A percentile compares a stretch with the other conserved stretches of the same genome.
Evolutionary conservation across 192 early-diverging fungal species (phyloP).

Genomic region (Coemansia sp.): DNA sequence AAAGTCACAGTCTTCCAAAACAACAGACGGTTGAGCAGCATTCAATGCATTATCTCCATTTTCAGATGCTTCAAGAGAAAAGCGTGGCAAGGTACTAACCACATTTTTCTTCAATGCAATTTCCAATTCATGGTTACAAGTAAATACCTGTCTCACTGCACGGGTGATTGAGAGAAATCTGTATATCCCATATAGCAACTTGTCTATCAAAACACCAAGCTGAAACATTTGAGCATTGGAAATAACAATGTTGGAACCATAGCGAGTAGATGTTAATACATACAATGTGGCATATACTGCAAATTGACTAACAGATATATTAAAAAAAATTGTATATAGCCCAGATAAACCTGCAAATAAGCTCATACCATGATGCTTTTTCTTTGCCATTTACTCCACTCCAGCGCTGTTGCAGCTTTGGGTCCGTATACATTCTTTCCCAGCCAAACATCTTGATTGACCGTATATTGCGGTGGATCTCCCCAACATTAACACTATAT

Average conservation of each 20-base stretch:
- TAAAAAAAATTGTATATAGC: not conserved
- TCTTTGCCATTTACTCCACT: not conserved
- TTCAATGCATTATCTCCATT: not conserved
- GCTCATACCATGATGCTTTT: slow-evolving; percentile 32
- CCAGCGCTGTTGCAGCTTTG: not conserved
- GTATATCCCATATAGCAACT: not conserved
- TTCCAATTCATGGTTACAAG: slow-evolving; percentile 9
- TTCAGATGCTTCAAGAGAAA: not conserved
- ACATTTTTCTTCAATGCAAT: slow-evolving; percentile 11
- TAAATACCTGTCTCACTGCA: not conserved
- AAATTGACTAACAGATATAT: not conserved
- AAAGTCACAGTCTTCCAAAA: slow-evolving; percentile 21
- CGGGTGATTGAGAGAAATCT: not conserved
- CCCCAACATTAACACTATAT: not conserved
- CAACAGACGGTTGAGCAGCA: not conserved
- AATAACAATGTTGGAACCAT: not conserved
- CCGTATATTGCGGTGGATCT: slow-evolving; percentile 17
- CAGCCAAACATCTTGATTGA: slow-evolving; percentile 11
- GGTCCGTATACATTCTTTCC: slow-evolving; percentile 15
- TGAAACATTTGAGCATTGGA: slow-evolving; percentile 21
- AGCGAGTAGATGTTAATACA: not conserved
- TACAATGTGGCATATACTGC: not conserved
- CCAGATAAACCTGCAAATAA: slow-evolving; percentile 6
- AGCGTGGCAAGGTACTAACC: slow-evolving; percentile 13
- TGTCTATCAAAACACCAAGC: slow-evolving; percentile 9